Conservation (phyloP, 2,329 filamentous ascomycete species). For the Claviceps sorghi region DNA sequence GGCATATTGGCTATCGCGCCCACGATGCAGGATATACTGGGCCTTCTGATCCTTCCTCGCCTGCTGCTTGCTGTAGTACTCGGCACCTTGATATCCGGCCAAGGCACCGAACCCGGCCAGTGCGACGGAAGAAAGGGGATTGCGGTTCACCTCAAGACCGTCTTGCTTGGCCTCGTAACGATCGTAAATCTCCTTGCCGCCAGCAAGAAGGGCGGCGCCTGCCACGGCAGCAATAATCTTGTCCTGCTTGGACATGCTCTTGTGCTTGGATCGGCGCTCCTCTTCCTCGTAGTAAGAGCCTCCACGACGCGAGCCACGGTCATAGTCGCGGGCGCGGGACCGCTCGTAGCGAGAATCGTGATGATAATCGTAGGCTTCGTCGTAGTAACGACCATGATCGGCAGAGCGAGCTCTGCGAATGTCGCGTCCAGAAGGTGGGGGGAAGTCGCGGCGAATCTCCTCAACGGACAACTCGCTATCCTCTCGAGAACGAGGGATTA, state of each 20-base stretch:
- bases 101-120: conserved; percentile 49
- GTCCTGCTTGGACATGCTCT: conserved; percentile 42
- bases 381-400: conserved; percentile 40
- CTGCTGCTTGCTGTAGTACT: conserved; percentile 46
- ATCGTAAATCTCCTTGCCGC: conserved; percentile 52
- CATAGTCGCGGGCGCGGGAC: conserved; percentile 17
- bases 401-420: conserved; percentile 49
- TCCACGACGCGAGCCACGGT: conserved; percentile 28
- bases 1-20: conserved; percentile 34
- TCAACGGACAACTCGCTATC: conserved; percentile 65
- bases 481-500: conserved; percentile 48
- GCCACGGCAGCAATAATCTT: conserved; percentile 53
- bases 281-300: conserved; percentile 46
- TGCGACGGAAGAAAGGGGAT: conserved; percentile 43
- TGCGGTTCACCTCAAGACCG: conserved; percentile 37
- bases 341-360: conserved; percentile 28
- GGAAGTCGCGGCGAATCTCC: conserved; percentile 73
- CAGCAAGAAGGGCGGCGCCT: conserved; percentile 48
- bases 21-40: conserved; percentile 37
- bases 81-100: conserved; percentile 48
- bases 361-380: conserved; percentile 34
- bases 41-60: conserved; percentile 42
- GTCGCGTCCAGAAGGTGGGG: conserved; percentile 45
- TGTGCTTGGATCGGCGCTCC: conserved; percentile 30
- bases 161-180: conserved; percentile 42